A percentile compares a stretch with the other conserved stretches of the same genome.
These are phyloP conservation scores for Gardenia jasminoides DNA, from an alignment of 257 asterid genomes.

Conservation along the genomic window DNA sequence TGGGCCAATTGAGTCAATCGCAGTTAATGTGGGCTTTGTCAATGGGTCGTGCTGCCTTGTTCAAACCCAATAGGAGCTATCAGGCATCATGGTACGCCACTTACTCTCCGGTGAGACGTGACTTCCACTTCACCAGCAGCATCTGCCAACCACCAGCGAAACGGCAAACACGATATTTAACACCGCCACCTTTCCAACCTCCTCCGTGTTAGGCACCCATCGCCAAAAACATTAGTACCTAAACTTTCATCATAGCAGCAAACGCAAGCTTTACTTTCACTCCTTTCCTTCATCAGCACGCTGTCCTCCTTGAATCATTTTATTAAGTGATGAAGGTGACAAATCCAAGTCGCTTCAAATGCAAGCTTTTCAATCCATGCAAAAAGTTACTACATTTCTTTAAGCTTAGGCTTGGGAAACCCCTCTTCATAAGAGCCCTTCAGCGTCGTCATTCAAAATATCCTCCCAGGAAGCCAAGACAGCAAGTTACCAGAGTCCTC, in stretches of 20 bases:
- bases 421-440: constrained; percentile 43
- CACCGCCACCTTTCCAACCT: background rate
- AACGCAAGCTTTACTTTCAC: constrained; percentile 18
- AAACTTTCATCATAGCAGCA: constrained; percentile 15
- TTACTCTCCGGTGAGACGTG: constrained; percentile 40
- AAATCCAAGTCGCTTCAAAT: constrained; percentile 36
- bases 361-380: constrained; percentile 57
- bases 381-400: constrained; percentile 46
- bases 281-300: constrained; percentile 30
- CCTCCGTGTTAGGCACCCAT: constrained; percentile 12
- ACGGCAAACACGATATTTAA: background rate
- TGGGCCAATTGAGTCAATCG: too few relatives aligned
- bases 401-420: constrained; percentile 46
- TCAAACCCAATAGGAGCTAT: constrained; percentile 1
- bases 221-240: background rate
- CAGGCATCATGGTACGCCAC: constrained; percentile 35
- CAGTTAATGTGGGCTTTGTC: background rate
- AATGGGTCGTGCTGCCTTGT: background rate
- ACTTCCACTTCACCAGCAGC: constrained; percentile 31
- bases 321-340: constrained; percentile 26
- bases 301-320: constrained; percentile 17
- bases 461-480: constrained; percentile 16
- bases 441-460: constrained; percentile 20
- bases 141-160: background rate
- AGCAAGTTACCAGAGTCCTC: constrained; percentile 23